phyloP scores from a whole-genome alignment of 2,329 filamentous ascomycete genomes.

The Colletotrichum liaoningense region DNA sequence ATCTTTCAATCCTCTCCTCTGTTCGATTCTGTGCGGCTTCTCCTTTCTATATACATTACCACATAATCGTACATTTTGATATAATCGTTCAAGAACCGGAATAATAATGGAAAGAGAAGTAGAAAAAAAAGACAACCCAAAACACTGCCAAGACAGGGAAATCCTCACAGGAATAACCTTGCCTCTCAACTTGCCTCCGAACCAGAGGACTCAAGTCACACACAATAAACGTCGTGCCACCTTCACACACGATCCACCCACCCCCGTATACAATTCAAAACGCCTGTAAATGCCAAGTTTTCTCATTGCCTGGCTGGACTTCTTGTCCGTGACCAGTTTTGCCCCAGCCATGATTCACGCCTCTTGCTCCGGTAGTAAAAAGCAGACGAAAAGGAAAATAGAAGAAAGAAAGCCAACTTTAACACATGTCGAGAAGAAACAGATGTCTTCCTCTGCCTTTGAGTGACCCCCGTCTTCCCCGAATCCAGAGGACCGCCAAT shows the following conservation, averaged over 20 bases:
- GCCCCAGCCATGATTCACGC: constrained; percentile 29
- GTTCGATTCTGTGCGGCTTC: constrained; percentile 20
- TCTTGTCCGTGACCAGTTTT: constrained; percentile 27
- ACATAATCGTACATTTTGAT: constrained; percentile 30
- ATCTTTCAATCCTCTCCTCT: constrained; percentile 1
- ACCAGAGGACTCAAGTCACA: neutral
- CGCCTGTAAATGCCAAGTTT: constrained; percentile 36
- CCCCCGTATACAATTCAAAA: constrained; percentile 13
- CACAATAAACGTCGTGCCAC: neutral
- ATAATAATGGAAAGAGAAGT: neutral
- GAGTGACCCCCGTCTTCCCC: neutral
- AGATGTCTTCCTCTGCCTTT: neutral
- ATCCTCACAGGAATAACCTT: neutral
- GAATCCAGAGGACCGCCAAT: neutral
- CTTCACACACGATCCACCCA: neutral
- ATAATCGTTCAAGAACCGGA: neutral
- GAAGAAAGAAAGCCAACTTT: constrained; percentile 1
- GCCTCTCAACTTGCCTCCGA: neutral
- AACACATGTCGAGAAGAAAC: constrained; percentile 17
- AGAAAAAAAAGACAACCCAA: neutral
- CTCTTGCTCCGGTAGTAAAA: constrained; percentile 23
- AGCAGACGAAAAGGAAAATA: neutral
- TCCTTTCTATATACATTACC: constrained; percentile 33
- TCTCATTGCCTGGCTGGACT: constrained; percentile 23
- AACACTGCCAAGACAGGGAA: constrained; percentile 16